Evolutionary conservation across 1,284 basidiomycete genomes (phyloP).

Genomic region (Tylopilus sp.): DNA sequence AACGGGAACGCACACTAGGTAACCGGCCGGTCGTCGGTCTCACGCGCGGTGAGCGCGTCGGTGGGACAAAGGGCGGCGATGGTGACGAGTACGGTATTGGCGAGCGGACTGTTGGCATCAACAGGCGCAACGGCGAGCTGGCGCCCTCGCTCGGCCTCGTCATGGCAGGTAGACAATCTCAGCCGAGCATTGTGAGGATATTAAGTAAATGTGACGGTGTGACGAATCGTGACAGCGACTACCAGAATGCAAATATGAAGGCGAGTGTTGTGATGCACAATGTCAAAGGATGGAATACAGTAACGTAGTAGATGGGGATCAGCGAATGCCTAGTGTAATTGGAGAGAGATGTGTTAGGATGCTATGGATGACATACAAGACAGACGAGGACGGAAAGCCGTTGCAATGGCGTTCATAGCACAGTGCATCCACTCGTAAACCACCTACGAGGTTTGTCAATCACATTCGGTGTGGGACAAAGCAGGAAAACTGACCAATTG

Average conservation of each 20-base stretch:
- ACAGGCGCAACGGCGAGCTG: slow-evolving; percentile 16
- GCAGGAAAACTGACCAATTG: slow-evolving; percentile 52
- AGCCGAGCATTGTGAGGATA: neutral
- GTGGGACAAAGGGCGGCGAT: slow-evolving; percentile 7
- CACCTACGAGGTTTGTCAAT: slow-evolving; percentile 37
- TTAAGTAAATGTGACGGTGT: slow-evolving; percentile 12
- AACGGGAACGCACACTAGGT: slow-evolving; percentile 32
- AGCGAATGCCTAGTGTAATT: slow-evolving; percentile 9
- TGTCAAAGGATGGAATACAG: slow-evolving; percentile 19
- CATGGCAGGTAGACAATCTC: slow-evolving; percentile 16
- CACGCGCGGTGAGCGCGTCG: slow-evolving; percentile 27
- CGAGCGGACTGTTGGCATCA: slow-evolving; percentile 33
- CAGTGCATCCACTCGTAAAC: slow-evolving; percentile 47
- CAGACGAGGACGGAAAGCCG: neutral
- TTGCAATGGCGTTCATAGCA: slow-evolving; percentile 22
- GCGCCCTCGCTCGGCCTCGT: slow-evolving; percentile 8
- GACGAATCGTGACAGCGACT: slow-evolving; percentile 23
- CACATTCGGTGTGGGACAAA: neutral
- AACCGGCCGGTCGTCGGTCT: slow-evolving; percentile 24
- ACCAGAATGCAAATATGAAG: too few species aligned
- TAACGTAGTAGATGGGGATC: slow-evolving; percentile 5
- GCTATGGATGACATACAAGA: slow-evolving; percentile 14
- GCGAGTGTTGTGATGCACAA: slow-evolving; percentile 14
- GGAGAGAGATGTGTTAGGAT: slow-evolving; percentile 5
- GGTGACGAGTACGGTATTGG: slow-evolving; percentile 8